Conservation (phyloP, 345 rosid genomes). For the Reutealis trisperma region DNA sequence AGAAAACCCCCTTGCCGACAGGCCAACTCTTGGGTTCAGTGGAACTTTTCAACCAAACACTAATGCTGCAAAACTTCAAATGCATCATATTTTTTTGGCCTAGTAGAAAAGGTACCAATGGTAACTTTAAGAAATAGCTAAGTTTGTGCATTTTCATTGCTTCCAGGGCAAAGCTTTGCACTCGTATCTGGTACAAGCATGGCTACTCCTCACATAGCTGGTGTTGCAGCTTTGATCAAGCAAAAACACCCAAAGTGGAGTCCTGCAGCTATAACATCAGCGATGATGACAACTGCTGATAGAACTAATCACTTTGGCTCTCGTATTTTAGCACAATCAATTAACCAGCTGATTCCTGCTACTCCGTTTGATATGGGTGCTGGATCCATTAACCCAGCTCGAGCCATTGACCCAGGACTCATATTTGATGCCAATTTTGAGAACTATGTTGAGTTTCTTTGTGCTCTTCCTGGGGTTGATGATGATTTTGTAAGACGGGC, state of each 20-base stretch:
- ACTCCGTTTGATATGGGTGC: slow-evolving; percentile 50
- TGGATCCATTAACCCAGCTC: slow-evolving; percentile 42
- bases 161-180: slow-evolving; percentile 46
- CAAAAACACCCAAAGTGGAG: slow-evolving; percentile 50
- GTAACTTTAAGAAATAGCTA: not conserved
- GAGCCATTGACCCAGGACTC: slow-evolving; percentile 51
- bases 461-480: slow-evolving; percentile 48
- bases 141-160: not conserved
- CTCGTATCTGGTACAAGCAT: slow-evolving; percentile 50
- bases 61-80: not conserved
- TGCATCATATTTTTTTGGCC: not conserved
- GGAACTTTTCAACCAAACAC: not conserved
- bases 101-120: not conserved
- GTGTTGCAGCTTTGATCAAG: slow-evolving; percentile 53
- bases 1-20: not conserved
- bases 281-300: slow-evolving; percentile 51
- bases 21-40: not conserved
- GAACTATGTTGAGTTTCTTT: slow-evolving; percentile 42
- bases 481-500: slow-evolving; percentile 36
- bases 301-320: slow-evolving; percentile 36
- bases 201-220: slow-evolving; percentile 54
- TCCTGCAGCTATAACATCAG: slow-evolving; percentile 51
- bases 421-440: slow-evolving; percentile 39
- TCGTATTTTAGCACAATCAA: slow-evolving; percentile 42
- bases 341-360: slow-evolving; percentile 30